Evolutionary conservation across 257 asterid species (phyloP), one percentile per base, ranked within the genome.

Genomic region (Cinchona pubescens): DNA sequence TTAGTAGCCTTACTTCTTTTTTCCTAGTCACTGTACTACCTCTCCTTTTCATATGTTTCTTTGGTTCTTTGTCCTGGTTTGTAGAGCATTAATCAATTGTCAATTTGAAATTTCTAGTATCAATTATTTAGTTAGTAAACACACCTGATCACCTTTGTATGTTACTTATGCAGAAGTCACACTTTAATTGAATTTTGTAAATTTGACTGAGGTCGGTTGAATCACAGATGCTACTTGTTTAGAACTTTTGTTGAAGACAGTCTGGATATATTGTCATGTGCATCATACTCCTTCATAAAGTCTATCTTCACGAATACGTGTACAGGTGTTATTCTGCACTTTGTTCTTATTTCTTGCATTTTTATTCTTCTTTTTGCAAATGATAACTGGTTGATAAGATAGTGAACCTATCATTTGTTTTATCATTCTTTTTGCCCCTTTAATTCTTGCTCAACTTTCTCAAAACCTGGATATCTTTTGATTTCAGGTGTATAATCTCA

Each of bases 401-500:
- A 18, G 70, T 56, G 21, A 35, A 21, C 67, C 40, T 3, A 11
- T n/a, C 21, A 58, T 27, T 25, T 78, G 55, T 75, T 62, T 53
- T 70, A 11, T 14, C 42, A 27, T 27, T 55, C 15, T 66, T 29
- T 42, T 64, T 37, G 35, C 27, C 1, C 30, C 8, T 23, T 21
- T 46, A 38, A 56, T 19, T 53, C 21, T 60, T 72, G 15, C 10
- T 21, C 56, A 38, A 46, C 32, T 43, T 78, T 61, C 81, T 86
- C 34, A 82, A 59, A 67, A 49, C 69, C 73, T 69, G 59, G 10
- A n/a, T 56, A 29, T 25, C 25, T 35, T 29, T 23, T 72, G 45
- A 42, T 70, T 74, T 75, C 85, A 90, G 96, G 96, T 92, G 71
- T 92, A n/a, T n/a, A n/a, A n/a, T 90, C 84, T 92, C 96, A 27